phyloP scores from a whole-genome alignment of 1,284 basidiomycete genomes.

The Dichomitus squalens region DNA sequence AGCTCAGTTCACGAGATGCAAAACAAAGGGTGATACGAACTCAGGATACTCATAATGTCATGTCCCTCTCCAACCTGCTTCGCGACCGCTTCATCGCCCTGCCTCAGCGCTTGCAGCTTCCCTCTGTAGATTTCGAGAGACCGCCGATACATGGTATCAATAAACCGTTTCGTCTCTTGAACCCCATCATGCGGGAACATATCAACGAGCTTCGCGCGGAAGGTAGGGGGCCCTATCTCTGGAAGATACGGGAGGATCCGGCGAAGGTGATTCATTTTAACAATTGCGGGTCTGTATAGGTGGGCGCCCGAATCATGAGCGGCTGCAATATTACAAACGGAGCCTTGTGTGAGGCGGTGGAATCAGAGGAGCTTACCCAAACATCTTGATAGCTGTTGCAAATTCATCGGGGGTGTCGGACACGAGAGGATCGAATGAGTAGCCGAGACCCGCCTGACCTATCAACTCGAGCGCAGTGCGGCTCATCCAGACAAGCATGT shows the following conservation, averaged over 20 bases:
- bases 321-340: neutral
- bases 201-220: conserved; percentile 17
- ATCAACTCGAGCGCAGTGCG: conserved; percentile 34
- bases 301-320: neutral
- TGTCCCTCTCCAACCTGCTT: too few species aligned
- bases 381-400: conserved; percentile 23
- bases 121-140: conserved; percentile 22
- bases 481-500: conserved; percentile 31
- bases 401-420: conserved; percentile 23
- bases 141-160: conserved; percentile 22
- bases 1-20: too few species aligned
- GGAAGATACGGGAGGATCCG: conserved; percentile 12
- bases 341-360: neutral
- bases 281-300: conserved; percentile 9
- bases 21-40: conserved; percentile 19
- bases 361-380: conserved; percentile 19
- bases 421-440: conserved; percentile 32
- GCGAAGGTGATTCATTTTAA: conserved; percentile 1
- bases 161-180: conserved; percentile 17
- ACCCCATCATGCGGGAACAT: conserved; percentile 23
- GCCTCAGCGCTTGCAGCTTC: conserved; percentile 27
- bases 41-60: conserved; percentile 35
- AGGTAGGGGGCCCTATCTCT: conserved; percentile 1
- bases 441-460: conserved; percentile 33
- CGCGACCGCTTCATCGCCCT: too few species aligned